Percentiles rank a stretch among this genome's conserved stretches.
phyloP scores from a whole-genome alignment of 257 asterid genomes.

The Jaltomata sinuosa region DNA sequence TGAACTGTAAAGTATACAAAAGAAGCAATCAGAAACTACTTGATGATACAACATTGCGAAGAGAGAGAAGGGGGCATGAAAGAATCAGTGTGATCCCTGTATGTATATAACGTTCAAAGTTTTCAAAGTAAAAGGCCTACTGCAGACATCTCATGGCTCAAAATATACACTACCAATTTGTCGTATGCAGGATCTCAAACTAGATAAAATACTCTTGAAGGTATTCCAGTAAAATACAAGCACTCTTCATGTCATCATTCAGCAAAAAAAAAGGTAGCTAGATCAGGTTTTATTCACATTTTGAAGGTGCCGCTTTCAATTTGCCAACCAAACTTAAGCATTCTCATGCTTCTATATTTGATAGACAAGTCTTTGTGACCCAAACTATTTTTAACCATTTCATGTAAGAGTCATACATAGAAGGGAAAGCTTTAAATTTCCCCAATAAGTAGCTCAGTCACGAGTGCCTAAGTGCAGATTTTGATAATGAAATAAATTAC shows the following conservation, averaged over 20 bases:
- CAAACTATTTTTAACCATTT: background rate
- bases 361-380: background rate
- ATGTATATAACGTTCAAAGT: background rate
- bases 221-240: background rate
- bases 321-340: background rate
- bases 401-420: background rate
- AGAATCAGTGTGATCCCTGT: background rate
- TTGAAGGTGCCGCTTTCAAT: background rate
- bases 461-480: background rate
- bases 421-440: background rate
- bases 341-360: background rate
- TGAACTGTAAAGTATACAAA: conserved; percentile 36
- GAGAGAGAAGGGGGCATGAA: background rate
- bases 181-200: background rate
- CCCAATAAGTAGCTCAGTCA: background rate
- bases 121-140: background rate
- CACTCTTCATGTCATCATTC: background rate
- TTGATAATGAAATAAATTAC: background rate
- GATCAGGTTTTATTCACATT: background rate
- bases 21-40: background rate
- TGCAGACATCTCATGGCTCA: background rate
- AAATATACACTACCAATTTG: background rate
- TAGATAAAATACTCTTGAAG: background rate
- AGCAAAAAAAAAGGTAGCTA: background rate
- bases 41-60: background rate